A percentile compares a stretch with the other conserved stretches of the same genome.
Evolutionary conservation across 257 asterid genomes (phyloP).

Genomic region (Ophiorrhiza pumila): DNA sequence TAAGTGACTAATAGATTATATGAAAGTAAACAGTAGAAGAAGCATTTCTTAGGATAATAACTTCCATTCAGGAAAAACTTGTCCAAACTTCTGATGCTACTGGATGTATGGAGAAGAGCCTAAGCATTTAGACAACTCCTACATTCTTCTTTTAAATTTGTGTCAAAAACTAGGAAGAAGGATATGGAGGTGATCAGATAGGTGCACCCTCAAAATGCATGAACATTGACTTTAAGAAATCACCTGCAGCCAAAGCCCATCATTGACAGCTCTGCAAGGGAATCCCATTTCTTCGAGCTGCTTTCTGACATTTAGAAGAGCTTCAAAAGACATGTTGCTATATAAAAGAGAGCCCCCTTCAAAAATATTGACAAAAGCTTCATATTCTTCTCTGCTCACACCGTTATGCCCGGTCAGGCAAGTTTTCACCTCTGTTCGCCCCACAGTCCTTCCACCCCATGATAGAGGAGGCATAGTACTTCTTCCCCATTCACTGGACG

Average conservation of each 20-base stretch:
- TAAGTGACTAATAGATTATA: background rate
- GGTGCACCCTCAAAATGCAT: background rate
- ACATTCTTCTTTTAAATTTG: background rate
- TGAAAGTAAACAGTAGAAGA: background rate
- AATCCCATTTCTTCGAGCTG: constrained; percentile 97
- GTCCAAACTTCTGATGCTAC: background rate
- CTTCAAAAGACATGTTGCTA: constrained; percentile 94
- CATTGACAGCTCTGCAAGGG: constrained; percentile 97
- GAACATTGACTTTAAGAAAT: constrained; percentile 7
- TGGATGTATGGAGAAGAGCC: background rate
- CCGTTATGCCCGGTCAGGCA: constrained; percentile 65
- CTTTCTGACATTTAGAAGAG: constrained; percentile 79
- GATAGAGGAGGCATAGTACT: constrained; percentile 65
- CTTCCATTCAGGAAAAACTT: background rate
- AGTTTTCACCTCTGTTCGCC: constrained; percentile 72
- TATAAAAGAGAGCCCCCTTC: constrained; percentile 91
- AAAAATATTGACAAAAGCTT: constrained; percentile 71
- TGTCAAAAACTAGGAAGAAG: background rate
- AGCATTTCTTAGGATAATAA: background rate
- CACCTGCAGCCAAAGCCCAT: constrained; percentile 98
- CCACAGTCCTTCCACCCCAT: constrained; percentile 96
- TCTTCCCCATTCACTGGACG: constrained; percentile 81
- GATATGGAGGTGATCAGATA: background rate
- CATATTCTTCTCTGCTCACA: constrained; percentile 76
- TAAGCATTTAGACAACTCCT: background rate